These are phyloP conservation scores for Ustilago lituana DNA, from an alignment of 1,284 basidiomycete genomes.

Conservation along the genomic window DNA sequence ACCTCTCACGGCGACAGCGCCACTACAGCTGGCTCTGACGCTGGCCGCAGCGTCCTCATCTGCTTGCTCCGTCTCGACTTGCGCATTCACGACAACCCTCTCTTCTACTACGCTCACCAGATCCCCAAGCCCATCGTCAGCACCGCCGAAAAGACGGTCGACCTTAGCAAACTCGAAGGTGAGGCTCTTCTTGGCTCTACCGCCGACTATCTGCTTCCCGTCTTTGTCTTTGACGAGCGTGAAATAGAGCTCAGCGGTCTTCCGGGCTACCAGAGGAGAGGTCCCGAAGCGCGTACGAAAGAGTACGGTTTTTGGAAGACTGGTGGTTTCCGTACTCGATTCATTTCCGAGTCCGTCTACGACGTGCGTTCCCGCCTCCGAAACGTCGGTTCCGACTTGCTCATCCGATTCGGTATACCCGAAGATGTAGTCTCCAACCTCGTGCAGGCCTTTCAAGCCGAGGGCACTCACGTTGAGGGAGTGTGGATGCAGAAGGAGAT, in stretches of 20 bases:
- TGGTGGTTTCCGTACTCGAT: slow-evolving; percentile 68
- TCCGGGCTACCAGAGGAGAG: slow-evolving; percentile 67
- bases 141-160: slow-evolving; percentile 35
- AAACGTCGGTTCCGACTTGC: slow-evolving; percentile 69
- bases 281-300: slow-evolving; percentile 66
- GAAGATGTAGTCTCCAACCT: slow-evolving; percentile 67
- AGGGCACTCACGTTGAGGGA: slow-evolving; percentile 58
- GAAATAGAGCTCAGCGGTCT: slow-evolving; percentile 71
- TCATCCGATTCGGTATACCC: slow-evolving; percentile 71
- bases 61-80: slow-evolving; percentile 58
- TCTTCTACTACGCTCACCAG: slow-evolving; percentile 67
- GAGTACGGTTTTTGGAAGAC: slow-evolving; percentile 71
- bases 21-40: slow-evolving; percentile 25
- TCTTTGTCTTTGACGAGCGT: slow-evolving; percentile 72
- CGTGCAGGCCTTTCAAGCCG: slow-evolving; percentile 47
- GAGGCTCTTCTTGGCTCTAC: slow-evolving; percentile 56
- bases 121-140: slow-evolving; percentile 39
- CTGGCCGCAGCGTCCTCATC: slow-evolving; percentile 49
- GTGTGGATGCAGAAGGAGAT: slow-evolving; percentile 64
- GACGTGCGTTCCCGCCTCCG: slow-evolving; percentile 69
- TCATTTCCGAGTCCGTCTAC: slow-evolving; percentile 71
- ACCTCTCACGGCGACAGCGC: slow-evolving; percentile 27
- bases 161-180: slow-evolving; percentile 45
- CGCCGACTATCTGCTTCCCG: slow-evolving; percentile 70
- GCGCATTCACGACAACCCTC: slow-evolving; percentile 70